Percentiles rank a stretch among this genome's conserved stretches.
Evolutionary conservation across 1,284 basidiomycete species (phyloP).

Genomic region (Naganishia sp.): DNA sequence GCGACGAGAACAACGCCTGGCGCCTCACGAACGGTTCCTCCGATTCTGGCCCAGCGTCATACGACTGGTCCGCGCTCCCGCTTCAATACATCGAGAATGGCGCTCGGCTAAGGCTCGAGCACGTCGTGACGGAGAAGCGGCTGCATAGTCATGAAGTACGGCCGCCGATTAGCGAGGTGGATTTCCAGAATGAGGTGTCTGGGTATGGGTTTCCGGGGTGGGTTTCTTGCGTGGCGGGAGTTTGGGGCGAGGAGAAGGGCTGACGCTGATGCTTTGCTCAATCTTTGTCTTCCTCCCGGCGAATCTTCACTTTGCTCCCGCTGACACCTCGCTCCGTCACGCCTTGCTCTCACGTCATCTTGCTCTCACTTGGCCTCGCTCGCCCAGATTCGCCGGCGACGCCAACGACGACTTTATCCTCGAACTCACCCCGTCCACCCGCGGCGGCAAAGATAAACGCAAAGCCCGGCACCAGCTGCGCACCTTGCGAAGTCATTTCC

Average conservation of each 20-base stretch:
- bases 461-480: conserved; percentile 71
- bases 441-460: conserved; percentile 60
- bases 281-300: too few species aligned
- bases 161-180: conserved; percentile 94
- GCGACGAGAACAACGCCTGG: conserved; percentile 91
- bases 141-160: conserved; percentile 93
- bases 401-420: conserved; percentile 94
- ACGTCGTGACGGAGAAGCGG: conserved; percentile 77
- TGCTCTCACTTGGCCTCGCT: not conserved
- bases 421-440: conserved; percentile 67
- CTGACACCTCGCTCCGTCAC: too few species aligned
- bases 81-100: conserved; percentile 68
- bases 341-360: too few species aligned
- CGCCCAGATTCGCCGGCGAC: conserved; percentile 59
- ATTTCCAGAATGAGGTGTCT: conserved; percentile 98
- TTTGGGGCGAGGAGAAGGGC: too few species aligned
- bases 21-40: conserved; percentile 70
- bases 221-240: conserved; percentile 13
- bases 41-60: conserved; percentile 56
- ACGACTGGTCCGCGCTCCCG: conserved; percentile 62
- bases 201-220: conserved; percentile 86
- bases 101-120: conserved; percentile 78
- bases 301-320: not conserved
- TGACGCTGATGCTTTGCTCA: too few species aligned
- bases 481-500: conserved; percentile 80